Conservation (phyloP, 2,329 filamentous ascomycete genomes). For the Colletotrichum shisoi region DNA sequence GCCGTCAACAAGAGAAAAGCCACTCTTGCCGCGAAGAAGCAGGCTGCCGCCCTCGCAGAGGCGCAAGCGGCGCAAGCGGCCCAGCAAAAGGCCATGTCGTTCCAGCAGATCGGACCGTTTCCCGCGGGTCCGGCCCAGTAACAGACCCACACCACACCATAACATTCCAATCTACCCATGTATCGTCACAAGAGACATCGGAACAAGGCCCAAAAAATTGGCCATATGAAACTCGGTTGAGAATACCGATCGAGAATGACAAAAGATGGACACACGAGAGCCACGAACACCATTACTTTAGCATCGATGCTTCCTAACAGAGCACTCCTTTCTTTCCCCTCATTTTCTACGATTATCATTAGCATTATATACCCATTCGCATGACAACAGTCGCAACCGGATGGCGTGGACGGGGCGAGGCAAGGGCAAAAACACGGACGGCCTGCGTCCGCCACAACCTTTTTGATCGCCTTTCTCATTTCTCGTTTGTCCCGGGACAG, state of each 20-base stretch:
- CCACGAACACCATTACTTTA: slow-evolving; percentile 17
- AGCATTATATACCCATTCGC: slow-evolving; percentile 34
- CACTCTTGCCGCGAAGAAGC: slow-evolving; percentile 67
- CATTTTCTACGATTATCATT: slow-evolving; percentile 2
- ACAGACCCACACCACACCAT: neutral
- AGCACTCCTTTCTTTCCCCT: neutral
- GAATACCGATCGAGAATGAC: neutral
- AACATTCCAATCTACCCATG: neutral
- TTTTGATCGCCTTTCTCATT: slow-evolving; percentile 5
- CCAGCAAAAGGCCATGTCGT: slow-evolving; percentile 14
- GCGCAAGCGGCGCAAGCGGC: slow-evolving; percentile 21
- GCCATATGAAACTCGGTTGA: neutral
- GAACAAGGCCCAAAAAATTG: neutral
- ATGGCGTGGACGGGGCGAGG: slow-evolving; percentile 12
- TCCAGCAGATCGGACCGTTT: slow-evolving; percentile 20
- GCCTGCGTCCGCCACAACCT: slow-evolving; percentile 15
- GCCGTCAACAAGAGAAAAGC: slow-evolving; percentile 69
- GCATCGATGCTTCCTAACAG: slow-evolving; percentile 22
- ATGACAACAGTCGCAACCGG: slow-evolving; percentile 28
- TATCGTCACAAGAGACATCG: neutral
- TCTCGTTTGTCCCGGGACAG: neutral
- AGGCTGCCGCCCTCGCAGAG: slow-evolving; percentile 47
- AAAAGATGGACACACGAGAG: slow-evolving; percentile 9
- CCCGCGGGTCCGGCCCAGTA: slow-evolving; percentile 10
- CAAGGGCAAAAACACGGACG: slow-evolving; percentile 6